phyloP scores from a whole-genome alignment of 169 alveolate species.

The Cyclospora cayetanensis region DNA sequence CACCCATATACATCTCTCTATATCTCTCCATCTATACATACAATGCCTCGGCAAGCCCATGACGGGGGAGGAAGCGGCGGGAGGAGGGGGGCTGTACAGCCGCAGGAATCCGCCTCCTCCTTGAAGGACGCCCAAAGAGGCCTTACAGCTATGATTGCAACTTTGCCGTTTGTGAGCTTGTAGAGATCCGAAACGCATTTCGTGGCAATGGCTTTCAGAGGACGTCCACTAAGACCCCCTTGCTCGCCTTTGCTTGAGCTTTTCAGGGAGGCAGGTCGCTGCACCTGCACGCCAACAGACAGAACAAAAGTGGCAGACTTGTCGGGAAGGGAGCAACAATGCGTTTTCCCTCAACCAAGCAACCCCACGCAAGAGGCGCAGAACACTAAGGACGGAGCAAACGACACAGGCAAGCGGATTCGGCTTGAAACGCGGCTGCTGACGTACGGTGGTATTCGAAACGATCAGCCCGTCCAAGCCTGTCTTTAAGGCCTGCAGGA shows the following conservation, averaged over 20 bases:
- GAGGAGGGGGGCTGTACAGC: neutral
- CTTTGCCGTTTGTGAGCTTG: constrained; percentile 80
- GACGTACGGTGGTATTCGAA: constrained; percentile 86
- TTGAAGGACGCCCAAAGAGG: neutral
- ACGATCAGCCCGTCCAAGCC: constrained; percentile 85
- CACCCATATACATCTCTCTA: neutral
- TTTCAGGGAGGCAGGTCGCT: constrained; percentile 72
- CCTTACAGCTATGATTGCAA: constrained; percentile 87
- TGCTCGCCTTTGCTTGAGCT: constrained; percentile 70
- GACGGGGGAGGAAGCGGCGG: neutral
- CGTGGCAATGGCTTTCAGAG: constrained; percentile 81
- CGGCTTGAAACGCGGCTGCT: neutral
- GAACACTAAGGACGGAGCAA: constrained; percentile 45
- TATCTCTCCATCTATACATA: neutral
- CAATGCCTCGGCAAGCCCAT: neutral
- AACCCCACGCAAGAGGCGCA: constrained; percentile 4
- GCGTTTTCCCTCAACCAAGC: neutral
- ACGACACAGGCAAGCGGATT: neutral
- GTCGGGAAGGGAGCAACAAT: neutral
- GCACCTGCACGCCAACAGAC: constrained; percentile 54
- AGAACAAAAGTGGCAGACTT: neutral
- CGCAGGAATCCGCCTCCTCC: neutral
- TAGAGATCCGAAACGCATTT: constrained; percentile 83
- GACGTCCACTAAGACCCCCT: constrained; percentile 89
- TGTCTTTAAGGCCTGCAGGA: constrained; percentile 78